These are phyloP conservation scores for Hypoxylon intermedium DNA, from an alignment of 495 filamentous ascomycete species.

Conservation along the genomic window DNA sequence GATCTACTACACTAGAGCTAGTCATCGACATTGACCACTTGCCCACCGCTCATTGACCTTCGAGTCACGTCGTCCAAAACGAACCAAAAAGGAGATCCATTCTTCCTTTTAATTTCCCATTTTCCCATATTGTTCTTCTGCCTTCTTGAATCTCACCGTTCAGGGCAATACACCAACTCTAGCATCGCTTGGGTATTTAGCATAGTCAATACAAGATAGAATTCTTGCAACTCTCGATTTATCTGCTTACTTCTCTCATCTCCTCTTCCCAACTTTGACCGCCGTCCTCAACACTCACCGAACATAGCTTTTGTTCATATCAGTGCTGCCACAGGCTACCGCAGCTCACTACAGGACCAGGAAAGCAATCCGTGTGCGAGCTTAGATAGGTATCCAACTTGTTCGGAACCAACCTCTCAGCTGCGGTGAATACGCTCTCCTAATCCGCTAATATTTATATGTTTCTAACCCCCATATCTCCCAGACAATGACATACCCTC, in stretches of 20 bases:
- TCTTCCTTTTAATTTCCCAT: constrained; percentile 6
- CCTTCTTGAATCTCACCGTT: background rate
- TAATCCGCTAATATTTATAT: background rate
- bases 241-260: constrained; percentile 21
- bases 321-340: constrained; percentile 5
- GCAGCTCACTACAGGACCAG: constrained; percentile 1
- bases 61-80: constrained; percentile 10
- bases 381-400: background rate
- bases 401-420: constrained; percentile 6
- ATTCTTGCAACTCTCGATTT: constrained; percentile 48
- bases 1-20: constrained; percentile 6
- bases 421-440: constrained; percentile 33
- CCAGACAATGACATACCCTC: constrained; percentile 46
- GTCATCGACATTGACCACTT: constrained; percentile 29
- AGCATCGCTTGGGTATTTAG: constrained; percentile 54
- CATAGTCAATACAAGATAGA: constrained; percentile 61
- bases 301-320: constrained; percentile 16
- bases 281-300: constrained; percentile 24
- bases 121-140: constrained; percentile 1
- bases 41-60: constrained; percentile 16
- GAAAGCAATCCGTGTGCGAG: constrained; percentile 14
- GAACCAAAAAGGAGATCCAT: constrained; percentile 20
- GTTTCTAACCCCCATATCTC: constrained; percentile 4
- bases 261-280: constrained; percentile 29
- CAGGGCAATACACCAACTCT: constrained; percentile 16